Base-by-base conservation (phyloP, 2,329 filamentous ascomycete species). In the Colletotrichum sp. region DNA sequence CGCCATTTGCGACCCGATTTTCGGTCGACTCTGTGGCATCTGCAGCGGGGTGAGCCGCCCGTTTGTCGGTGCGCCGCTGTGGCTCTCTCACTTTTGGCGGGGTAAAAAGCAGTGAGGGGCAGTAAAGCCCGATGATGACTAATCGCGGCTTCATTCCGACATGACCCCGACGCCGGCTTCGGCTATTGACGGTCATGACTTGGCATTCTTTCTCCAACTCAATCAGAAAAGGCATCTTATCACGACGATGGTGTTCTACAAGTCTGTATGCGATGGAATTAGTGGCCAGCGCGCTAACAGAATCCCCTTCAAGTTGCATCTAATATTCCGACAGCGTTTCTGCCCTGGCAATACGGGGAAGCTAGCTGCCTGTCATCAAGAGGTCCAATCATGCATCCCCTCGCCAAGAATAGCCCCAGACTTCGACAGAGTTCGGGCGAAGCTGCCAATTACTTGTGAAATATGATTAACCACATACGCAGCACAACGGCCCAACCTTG, bases 41-140 rank as follows among this genome's bases (percentile, higher is more conserved):
- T 69, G 44, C n/a, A 73, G 70, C 70, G 74, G 74, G 71, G 74
- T 76, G 70, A 74, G 59, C 74, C 74, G 74, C 44, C 70, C 60
- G 63, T 36, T 49, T 57, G 44, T 52, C 44, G n/a, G 44, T 52
- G 44, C 44, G 10, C 44, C 44, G 44, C 44, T 21, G 44, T 52
- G 44, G n/a, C 44, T 21, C n/a, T 52, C 44, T 12, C 57, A n/a
- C 52, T 28, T 73, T 65, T 76, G 74, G 74, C 74, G 74, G 74
- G 74, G 70, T 69, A 69, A 69, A 15, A 65, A 7, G 5, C 34
- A 36, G 36, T 57, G 16, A 52, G 44, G 44, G n/a, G 44, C n/a
- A 52, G 6, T 52, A 13, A 52, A 21, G 28, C 16, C 18, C 4
- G 36, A 65, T 7, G 32, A 55, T 76, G 64, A 72, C 39, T 76